Evolutionary conservation across 371 early-diverging fungal species (phyloP).

Genomic region (Rhizopus delemar): DNA sequence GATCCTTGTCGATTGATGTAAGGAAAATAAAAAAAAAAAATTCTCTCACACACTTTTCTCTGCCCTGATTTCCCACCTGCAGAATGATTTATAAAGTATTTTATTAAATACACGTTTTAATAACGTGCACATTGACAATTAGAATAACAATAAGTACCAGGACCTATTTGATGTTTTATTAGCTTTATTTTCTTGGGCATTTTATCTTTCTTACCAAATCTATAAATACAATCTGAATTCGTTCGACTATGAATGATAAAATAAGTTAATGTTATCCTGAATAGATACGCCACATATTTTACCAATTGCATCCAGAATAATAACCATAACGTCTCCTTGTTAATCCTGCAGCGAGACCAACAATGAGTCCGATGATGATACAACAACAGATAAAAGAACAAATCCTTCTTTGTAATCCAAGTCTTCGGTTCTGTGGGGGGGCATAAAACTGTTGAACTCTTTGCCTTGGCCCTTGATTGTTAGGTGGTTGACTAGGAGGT

Average conservation of each 20-base stretch:
- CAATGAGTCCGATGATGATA: slow-evolving; percentile 29
- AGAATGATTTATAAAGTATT: background rate
- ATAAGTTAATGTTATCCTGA: no score
- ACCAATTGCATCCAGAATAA: slow-evolving; percentile 20
- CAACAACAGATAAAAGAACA: slow-evolving; percentile 32
- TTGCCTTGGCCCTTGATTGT: slow-evolving; percentile 1
- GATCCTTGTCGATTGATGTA: no score
- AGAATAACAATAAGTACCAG: slow-evolving; percentile 11
- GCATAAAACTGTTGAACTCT: slow-evolving; percentile 26
- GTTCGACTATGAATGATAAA: slow-evolving; percentile 1
- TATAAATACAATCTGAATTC: slow-evolving; percentile 12
- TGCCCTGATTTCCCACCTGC: no score
- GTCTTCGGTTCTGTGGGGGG: slow-evolving; percentile 24
- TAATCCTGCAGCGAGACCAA: slow-evolving; percentile 32
- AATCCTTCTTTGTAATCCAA: slow-evolving; percentile 24
- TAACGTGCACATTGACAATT: slow-evolving; percentile 13
- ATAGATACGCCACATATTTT: background rate
- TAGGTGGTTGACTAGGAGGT: slow-evolving; percentile 15
- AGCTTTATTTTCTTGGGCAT: background rate
- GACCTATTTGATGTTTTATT: slow-evolving; percentile 1
- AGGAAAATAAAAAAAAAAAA: no score
- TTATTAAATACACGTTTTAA: slow-evolving; percentile 1
- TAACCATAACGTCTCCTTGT: slow-evolving; percentile 15
- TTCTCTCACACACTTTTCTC: no score
- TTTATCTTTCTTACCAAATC: slow-evolving; percentile 5